Conservation (phyloP, 192 early-diverging fungal genomes). For the Chytriomyces confervae region DNA sequence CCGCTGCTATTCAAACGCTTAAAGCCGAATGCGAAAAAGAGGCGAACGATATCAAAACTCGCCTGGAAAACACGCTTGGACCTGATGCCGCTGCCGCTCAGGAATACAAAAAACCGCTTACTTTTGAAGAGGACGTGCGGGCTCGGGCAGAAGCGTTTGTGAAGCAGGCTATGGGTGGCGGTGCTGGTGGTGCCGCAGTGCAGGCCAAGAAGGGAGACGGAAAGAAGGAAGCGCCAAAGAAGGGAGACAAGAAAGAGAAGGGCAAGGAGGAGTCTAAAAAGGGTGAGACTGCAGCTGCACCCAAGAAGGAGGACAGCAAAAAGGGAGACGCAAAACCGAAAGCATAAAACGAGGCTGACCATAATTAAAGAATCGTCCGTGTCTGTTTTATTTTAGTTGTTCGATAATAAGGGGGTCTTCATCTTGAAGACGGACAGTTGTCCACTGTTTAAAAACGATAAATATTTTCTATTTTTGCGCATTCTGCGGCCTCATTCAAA, state of each 20-base stretch:
- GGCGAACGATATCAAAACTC: not conserved
- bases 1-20: not conserved
- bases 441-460: no score
- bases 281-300: not conserved
- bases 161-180: slow-evolving; percentile 10
- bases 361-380: no score
- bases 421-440: no score
- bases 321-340: not conserved
- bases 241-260: not conserved
- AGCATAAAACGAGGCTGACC: no score
- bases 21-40: not conserved
- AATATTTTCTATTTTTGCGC: no score
- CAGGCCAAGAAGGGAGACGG: not conserved
- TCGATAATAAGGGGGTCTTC: no score
- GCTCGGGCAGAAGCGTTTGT: slow-evolving; percentile 30
- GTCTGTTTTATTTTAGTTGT: no score
- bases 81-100: slow-evolving; percentile 8
- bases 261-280: not conserved
- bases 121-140: slow-evolving; percentile 38
- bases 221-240: not conserved
- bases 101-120: not conserved
- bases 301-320: not conserved
- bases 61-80: slow-evolving; percentile 23
- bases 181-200: not conserved
- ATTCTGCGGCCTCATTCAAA: no score